Evolutionary conservation across 1,139 yeast species (phyloP).

Genomic region (Hanseniaspora uvarum): DNA sequence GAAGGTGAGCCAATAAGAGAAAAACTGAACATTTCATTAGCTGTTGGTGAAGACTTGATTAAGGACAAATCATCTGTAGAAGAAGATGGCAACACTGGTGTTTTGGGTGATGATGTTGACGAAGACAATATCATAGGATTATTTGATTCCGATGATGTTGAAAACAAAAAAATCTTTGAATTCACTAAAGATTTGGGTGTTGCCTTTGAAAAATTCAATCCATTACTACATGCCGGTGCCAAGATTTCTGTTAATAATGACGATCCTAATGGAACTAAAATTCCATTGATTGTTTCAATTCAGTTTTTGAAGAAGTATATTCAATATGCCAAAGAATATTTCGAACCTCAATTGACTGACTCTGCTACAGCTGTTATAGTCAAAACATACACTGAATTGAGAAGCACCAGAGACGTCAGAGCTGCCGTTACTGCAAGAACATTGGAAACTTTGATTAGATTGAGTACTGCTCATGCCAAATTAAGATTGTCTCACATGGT

Average conservation of each 20-base stretch:
- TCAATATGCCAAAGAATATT: constrained; percentile 86
- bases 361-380: constrained; percentile 78
- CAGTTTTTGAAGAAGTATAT: constrained; percentile 84
- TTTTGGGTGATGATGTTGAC: constrained; percentile 22
- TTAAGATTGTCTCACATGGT: constrained; percentile 71
- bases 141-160: constrained; percentile 28
- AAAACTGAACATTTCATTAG: constrained; percentile 53
- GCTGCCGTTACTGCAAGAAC: constrained; percentile 98
- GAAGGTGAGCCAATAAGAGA: constrained; percentile 96
- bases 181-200: constrained; percentile 40
- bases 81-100: constrained; percentile 17
- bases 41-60: constrained; percentile 56
- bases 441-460: constrained; percentile 86
- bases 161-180: constrained; percentile 28
- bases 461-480: constrained; percentile 95
- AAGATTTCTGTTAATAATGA: constrained; percentile 31
- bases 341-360: constrained; percentile 69
- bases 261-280: constrained; percentile 35
- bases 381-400: constrained; percentile 62
- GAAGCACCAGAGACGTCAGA: constrained; percentile 79
- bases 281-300: constrained; percentile 60
- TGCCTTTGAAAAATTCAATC: constrained; percentile 73
- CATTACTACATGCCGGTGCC: constrained; percentile 75
- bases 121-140: constrained; percentile 20
- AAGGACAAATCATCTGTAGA: constrained; percentile 27